Conservation (phyloP, 306 rosid genomes). For the Inga leiocalycina region DNA sequence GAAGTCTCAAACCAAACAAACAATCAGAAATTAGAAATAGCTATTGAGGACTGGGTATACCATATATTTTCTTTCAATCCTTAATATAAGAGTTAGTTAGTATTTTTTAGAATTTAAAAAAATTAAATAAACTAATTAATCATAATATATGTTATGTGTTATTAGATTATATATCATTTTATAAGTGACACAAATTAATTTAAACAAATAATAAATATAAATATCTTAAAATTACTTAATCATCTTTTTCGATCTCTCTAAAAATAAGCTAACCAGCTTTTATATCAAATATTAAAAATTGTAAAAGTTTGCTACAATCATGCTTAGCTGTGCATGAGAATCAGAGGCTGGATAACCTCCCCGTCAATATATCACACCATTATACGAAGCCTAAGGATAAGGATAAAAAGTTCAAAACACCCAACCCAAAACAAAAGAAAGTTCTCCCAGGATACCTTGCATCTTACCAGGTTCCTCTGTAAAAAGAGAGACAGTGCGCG, state of each 20-base stretch:
- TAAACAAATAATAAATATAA: too few species aligned
- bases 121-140: too few species aligned
- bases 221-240: too few species aligned
- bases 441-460: neutral
- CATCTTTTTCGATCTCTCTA: rapidly evolving
- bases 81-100: too few species aligned
- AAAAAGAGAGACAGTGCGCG: neutral
- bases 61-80: too few species aligned
- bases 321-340: neutral
- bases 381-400: neutral
- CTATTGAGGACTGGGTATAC: neutral
- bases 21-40: neutral
- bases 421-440: neutral
- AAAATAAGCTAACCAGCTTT: too few species aligned
- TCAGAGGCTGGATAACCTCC: neutral
- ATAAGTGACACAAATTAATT: too few species aligned
- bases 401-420: neutral
- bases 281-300: too few species aligned
- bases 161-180: too few species aligned
- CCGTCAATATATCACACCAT: neutral
- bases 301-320: neutral
- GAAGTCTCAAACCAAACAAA: neutral
- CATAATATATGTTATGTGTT: too few species aligned
- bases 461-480: neutral
- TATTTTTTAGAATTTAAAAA: too few species aligned